Conservation (phyloP, 1,284 basidiomycete genomes). For the Ustilago shanxiensis region DNA sequence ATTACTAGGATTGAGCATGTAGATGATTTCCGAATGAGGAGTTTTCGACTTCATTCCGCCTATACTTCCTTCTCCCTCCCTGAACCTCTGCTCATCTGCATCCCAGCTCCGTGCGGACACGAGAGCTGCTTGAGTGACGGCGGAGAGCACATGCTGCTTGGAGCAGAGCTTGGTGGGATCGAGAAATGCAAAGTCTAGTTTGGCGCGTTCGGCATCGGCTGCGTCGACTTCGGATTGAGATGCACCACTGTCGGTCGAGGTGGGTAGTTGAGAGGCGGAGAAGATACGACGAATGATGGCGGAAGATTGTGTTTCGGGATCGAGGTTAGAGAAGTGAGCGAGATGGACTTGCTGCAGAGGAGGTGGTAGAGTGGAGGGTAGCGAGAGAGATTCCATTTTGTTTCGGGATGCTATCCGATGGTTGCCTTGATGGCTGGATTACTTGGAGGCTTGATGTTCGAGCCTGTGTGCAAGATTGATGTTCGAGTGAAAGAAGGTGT, state of each 20-base stretch:
- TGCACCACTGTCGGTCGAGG: slow-evolving; percentile 3
- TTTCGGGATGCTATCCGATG: neutral
- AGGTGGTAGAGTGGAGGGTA: slow-evolving; percentile 27
- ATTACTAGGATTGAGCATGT: slow-evolving; percentile 46
- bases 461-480: no score
- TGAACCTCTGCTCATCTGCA: slow-evolving; percentile 12
- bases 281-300: slow-evolving; percentile 49
- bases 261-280: slow-evolving; percentile 40
- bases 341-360: slow-evolving; percentile 41
- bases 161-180: slow-evolving; percentile 48
- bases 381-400: slow-evolving; percentile 40
- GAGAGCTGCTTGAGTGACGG: slow-evolving; percentile 42
- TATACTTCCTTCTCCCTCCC: slow-evolving; percentile 35
- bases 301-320: slow-evolving; percentile 30
- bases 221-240: slow-evolving; percentile 12
- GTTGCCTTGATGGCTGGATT: no score
- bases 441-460: neutral
- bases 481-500: no score
- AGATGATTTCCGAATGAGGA: slow-evolving; percentile 53
- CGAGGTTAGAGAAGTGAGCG: slow-evolving; percentile 46
- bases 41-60: slow-evolving; percentile 56
- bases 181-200: slow-evolving; percentile 54
- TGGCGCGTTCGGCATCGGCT: slow-evolving; percentile 28
- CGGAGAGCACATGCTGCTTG: slow-evolving; percentile 42
- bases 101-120: slow-evolving; percentile 43